Evolutionary conservation across 371 early-diverging fungal genomes (phyloP).

Genomic region (Blastocladiella emersonii): DNA sequence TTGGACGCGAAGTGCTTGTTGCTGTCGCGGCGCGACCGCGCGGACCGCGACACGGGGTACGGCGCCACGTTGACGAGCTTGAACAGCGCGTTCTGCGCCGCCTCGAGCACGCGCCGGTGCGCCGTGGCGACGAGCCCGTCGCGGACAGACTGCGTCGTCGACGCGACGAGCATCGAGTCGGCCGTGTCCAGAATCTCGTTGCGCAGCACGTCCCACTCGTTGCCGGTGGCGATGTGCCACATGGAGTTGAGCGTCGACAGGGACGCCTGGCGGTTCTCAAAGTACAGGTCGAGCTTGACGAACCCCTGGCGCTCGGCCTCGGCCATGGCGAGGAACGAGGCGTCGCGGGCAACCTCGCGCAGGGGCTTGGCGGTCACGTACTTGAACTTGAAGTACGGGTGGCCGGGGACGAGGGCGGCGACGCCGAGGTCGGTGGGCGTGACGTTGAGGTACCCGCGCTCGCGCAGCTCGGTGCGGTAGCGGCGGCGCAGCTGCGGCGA

Average conservation of each 20-base stretch:
- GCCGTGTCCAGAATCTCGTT: constrained; percentile 9
- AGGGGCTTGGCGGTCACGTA: constrained; percentile 66
- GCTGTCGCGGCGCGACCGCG: constrained; percentile 47
- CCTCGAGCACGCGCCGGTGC: not conserved
- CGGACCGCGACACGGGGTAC: constrained; percentile 51
- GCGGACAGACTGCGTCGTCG: not conserved
- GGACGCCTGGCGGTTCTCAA: constrained; percentile 44
- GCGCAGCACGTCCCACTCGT: constrained; percentile 13
- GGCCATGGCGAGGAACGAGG: constrained; percentile 58
- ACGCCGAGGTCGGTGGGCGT: constrained; percentile 71
- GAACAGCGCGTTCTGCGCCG: not conserved
- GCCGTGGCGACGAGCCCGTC: not conserved
- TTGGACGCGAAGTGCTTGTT: constrained; percentile 28
- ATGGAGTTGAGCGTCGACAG: constrained; percentile 21
- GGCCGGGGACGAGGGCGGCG: constrained; percentile 56
- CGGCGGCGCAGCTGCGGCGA: constrained; percentile 69
- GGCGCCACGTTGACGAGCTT: not conserved
- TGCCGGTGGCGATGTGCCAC: constrained; percentile 9
- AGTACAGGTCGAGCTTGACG: constrained; percentile 42
- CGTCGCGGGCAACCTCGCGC: constrained; percentile 40
- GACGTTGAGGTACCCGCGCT: constrained; percentile 38
- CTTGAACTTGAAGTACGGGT: constrained; percentile 75
- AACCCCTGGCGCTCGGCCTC: constrained; percentile 65
- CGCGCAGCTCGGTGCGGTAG: constrained; percentile 56
- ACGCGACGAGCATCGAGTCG: constrained; percentile 10